Base-by-base conservation (phyloP, 2,329 filamentous ascomycete species). In the Cercospora nicotianae region DNA sequence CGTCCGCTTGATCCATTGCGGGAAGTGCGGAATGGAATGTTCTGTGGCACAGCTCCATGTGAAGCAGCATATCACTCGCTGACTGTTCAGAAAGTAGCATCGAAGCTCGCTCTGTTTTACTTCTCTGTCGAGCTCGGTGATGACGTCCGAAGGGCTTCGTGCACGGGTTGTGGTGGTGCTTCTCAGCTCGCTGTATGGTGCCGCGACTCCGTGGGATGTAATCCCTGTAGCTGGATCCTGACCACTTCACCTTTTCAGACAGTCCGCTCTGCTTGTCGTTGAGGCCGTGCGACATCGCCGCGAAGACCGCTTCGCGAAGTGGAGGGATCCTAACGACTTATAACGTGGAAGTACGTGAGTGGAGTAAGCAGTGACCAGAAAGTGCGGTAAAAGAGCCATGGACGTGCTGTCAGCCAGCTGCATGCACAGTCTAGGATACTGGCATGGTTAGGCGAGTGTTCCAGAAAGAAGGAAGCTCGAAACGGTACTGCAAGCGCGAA, bases 271-370 rank as follows among this genome's bases (percentile, higher is more conserved):
- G 61, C 23, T 48, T 36, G 51, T 10, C 31, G 51, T 12, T 42
- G 51, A 48, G 33, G 51, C 53, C 30, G 62, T 59, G 62, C 51
- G 62, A 64, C 51, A 5, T 64, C 62, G 62, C 62, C n/a, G 30
- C 31, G 62, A 64, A 59, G 62, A 64, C 62, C 62, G 62, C 36
- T 18, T 42, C 62, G 33, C 31, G n/a, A 42, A 64, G 33, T 59
- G 62, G 51, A 64, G 62, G 30, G 33, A 13, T 48, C 16, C 28
- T 7, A 13, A 36, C n/a, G 31, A 59, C 28, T 31, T 23, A 23
- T 36, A 59, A 31, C 60, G 60, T 48, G 60, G 51, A 42, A 9
- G 20, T 33, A 23, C 26, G 42, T 36, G 12, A n/a, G 33, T 31
- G 31, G 51, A 18, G 36, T 57, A 33, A 30, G 33, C 48, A n/a